A percentile compares a stretch with the other conserved stretches of the same genome.
Evolutionary conservation across 495 filamentous ascomycete species (phyloP).

Genomic region (Trichodelitschia bisporula): DNA sequence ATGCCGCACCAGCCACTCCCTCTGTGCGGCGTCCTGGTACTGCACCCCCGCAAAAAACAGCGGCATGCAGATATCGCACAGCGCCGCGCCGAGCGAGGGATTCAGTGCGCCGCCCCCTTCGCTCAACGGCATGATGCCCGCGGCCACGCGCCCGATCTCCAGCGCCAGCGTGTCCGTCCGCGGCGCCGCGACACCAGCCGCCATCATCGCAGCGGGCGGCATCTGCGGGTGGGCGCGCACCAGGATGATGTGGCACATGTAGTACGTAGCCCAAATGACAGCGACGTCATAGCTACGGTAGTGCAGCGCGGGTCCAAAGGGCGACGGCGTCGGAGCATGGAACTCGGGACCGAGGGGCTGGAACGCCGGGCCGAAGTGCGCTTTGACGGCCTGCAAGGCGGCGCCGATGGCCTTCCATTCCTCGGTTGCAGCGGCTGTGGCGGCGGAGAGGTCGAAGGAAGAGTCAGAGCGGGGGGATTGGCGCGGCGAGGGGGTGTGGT

Average conservation of each 20-base stretch:
- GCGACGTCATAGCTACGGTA: constrained; percentile 73
- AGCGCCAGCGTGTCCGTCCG: constrained; percentile 45
- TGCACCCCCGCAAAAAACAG: constrained; percentile 74
- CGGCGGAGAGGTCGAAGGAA: constrained; percentile 21
- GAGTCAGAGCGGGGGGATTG: constrained; percentile 1
- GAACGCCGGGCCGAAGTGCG: constrained; percentile 50
- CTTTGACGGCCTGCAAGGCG: constrained; percentile 40
- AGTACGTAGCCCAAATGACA: constrained; percentile 62
- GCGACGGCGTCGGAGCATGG: constrained; percentile 32
- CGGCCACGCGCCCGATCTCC: constrained; percentile 56
- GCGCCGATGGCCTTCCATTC: constrained; percentile 58
- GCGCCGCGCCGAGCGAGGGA: constrained; percentile 53
- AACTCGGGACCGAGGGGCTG: constrained; percentile 52
- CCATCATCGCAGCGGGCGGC: constrained; percentile 77
- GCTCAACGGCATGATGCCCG: constrained; percentile 33
- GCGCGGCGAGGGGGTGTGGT: constrained; percentile 2
- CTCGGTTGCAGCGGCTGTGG: constrained; percentile 39
- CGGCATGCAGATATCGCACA: constrained; percentile 55
- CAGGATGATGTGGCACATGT: constrained; percentile 56
- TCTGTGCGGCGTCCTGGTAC: constrained; percentile 45
- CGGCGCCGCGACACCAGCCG: constrained; percentile 43
- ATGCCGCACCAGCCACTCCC: constrained; percentile 48
- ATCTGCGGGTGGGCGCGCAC: constrained; percentile 62
- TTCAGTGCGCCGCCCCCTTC: constrained; percentile 22
- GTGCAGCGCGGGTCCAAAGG: constrained; percentile 62